A percentile compares a stretch with the other conserved stretches of the same genome.
Conservation (phyloP, 2,329 filamentous ascomycete species). For the Gremmenia infestans region DNA sequence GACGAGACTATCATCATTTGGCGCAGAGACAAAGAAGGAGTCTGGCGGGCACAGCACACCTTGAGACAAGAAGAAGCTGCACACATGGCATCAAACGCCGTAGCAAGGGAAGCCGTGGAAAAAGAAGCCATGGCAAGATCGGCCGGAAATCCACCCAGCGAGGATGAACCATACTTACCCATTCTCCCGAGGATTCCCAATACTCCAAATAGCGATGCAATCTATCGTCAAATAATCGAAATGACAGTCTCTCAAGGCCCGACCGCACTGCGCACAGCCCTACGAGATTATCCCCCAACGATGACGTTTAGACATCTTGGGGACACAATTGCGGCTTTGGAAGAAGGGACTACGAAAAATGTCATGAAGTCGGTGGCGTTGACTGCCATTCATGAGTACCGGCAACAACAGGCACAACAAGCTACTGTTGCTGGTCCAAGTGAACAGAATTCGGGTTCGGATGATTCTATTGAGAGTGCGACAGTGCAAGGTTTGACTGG, state of each 20-base stretch:
- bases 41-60: conserved; percentile 74
- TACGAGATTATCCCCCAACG: conserved; percentile 24
- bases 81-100: conserved; percentile 37
- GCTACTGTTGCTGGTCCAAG: not conserved
- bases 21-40: conserved; percentile 78
- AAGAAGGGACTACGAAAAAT: conserved; percentile 7
- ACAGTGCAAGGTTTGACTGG: not conserved
- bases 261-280: conserved; percentile 32
- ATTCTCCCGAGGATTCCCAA: not conserved
- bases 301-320: conserved; percentile 16
- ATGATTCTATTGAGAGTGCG: not conserved
- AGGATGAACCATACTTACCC: not conserved
- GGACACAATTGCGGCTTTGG: conserved; percentile 12
- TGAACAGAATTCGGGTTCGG: not conserved
- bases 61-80: conserved; percentile 71
- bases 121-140: not conserved
- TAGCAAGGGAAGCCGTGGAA: conserved; percentile 4
- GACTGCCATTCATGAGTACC: conserved; percentile 10
- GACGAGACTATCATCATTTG: conserved; percentile 95
- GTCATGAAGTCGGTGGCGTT: conserved; percentile 16
- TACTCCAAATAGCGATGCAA: conserved; percentile 33
- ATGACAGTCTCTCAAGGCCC: conserved; percentile 47
- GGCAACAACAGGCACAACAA: not conserved
- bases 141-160: not conserved
- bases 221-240: conserved; percentile 50